Evolutionary conservation across 208 protist species (phyloP).

Genomic region (Wallacemonas sp.): DNA sequence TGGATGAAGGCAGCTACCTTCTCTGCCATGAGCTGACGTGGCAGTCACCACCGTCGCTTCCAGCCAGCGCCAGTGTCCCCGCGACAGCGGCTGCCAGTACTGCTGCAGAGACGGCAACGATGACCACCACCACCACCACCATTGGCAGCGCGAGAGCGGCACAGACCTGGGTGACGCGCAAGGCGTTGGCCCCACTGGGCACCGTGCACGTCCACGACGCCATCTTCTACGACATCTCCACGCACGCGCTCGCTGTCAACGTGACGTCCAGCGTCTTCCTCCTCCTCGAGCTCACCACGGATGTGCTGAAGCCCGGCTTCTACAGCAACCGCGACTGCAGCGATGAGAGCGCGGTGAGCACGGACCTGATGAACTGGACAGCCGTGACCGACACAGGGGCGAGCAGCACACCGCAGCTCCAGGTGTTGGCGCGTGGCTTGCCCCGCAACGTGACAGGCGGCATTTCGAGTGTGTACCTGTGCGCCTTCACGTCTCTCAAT

Average conservation of each 20-base stretch:
- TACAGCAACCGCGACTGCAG: conserved; percentile 16
- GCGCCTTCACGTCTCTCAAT: conserved; percentile 19
- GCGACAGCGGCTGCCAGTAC: too few relatives aligned
- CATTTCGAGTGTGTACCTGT: conserved; percentile 13
- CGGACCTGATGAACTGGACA: conserved; percentile 8
- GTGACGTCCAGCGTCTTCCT: conserved; percentile 22
- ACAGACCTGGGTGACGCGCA: background rate
- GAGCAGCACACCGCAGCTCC: background rate
- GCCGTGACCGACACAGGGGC: background rate
- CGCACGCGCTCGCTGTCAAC: conserved; percentile 15
- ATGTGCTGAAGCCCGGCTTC: conserved; percentile 22
- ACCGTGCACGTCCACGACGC: conserved; percentile 17
- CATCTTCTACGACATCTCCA: conserved; percentile 23
- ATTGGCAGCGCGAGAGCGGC: background rate
- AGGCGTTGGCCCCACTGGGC: conserved; percentile 10
- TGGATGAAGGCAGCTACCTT: conserved; percentile 15
- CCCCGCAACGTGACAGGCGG: background rate
- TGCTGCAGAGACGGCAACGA: too few relatives aligned
- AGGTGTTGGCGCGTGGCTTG: background rate
- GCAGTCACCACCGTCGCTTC: conserved; percentile 10
- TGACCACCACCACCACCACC: too few relatives aligned
- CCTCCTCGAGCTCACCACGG: conserved; percentile 11
- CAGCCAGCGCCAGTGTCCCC: background rate
- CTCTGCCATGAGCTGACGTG: conserved; percentile 12
- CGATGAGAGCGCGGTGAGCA: background rate